These are phyloP conservation scores for Dendrobium officinale DNA, from an alignment of 106 monocot genomes.

Conservation along the genomic window DNA sequence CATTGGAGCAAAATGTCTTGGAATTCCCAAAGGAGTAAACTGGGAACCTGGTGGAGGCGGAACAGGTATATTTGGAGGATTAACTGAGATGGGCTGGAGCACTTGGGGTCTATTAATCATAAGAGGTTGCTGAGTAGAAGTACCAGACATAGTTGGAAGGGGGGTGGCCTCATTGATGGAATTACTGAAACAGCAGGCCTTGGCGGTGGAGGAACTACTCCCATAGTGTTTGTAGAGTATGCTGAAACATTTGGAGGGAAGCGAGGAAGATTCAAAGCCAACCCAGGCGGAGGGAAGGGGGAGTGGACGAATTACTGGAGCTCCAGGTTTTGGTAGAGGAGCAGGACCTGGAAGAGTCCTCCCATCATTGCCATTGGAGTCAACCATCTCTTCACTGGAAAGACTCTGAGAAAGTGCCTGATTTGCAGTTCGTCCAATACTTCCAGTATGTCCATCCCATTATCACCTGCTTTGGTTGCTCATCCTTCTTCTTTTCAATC, in stretches of 20 bases:
- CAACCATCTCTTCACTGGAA: conserved; percentile 46
- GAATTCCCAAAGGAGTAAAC: conserved; percentile 33
- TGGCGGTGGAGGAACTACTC: conserved; percentile 21
- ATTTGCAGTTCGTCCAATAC: conserved; percentile 91
- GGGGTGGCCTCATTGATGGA: conserved; percentile 43
- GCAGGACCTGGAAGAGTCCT: conserved; percentile 65
- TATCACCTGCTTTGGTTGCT: conserved; percentile 94
- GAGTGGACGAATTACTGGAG: conserved; percentile 69
- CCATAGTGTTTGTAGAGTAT: conserved; percentile 28
- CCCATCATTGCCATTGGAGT: conserved; percentile 29
- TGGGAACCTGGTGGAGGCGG: conserved; percentile 80
- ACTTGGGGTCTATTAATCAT: conserved; percentile 41
- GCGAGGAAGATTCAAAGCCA: conserved; percentile 69
- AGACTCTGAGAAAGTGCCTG: conserved; percentile 73
- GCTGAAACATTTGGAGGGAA: conserved; percentile 29
- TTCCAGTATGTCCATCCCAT: conserved; percentile 96
- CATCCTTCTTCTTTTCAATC: conserved; percentile 98
- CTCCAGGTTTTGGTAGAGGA: conserved; percentile 56
- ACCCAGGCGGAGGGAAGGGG: conserved; percentile 78
- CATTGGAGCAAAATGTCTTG: conserved; percentile 43
- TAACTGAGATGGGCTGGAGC: conserved; percentile 35
- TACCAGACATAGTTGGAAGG: conserved; percentile 28
- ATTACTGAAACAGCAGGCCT: conserved; percentile 37
- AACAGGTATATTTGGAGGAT: conserved; percentile 41
- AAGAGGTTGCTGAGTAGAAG: conserved; percentile 30